Conservation (phyloP, 805 yeast species). For the Lipomyces starkeyi region DNA sequence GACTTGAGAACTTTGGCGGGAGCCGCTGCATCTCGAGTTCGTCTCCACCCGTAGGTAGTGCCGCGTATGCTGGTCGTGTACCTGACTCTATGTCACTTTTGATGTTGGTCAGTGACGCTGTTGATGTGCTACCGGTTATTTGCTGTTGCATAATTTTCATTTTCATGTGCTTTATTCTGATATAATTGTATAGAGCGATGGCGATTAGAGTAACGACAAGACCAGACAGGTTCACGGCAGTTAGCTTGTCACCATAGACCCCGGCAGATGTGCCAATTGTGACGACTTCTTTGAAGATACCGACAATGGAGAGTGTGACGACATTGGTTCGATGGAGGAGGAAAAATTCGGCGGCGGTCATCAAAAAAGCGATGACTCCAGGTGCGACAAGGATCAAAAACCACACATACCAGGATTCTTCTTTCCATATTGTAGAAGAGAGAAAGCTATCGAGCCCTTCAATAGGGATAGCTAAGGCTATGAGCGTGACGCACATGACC, state of each 20-base stretch:
- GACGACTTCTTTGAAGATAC: constrained; percentile 88
- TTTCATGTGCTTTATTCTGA: constrained; percentile 35
- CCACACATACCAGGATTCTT: constrained; percentile 63
- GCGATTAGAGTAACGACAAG: constrained; percentile 75
- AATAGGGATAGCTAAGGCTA: constrained; percentile 64
- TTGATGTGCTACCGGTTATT: background rate
- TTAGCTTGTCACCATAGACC: constrained; percentile 75
- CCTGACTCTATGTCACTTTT: background rate
- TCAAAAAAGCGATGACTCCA: constrained; percentile 83
- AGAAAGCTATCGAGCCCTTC: constrained; percentile 70
- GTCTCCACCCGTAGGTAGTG: background rate
- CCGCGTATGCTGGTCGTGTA: background rate
- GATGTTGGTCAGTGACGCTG: background rate
- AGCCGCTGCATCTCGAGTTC: constrained; percentile 11
- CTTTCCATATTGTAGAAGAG: constrained; percentile 65
- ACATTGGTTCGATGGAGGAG: constrained; percentile 82
- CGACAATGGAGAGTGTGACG: constrained; percentile 85
- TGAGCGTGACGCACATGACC: constrained; percentile 69
- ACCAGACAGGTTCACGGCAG: constrained; percentile 73
- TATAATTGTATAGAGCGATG: constrained; percentile 78
- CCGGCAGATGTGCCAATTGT: constrained; percentile 75
- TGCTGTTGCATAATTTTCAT: constrained; percentile 21
- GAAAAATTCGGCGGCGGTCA: constrained; percentile 68
- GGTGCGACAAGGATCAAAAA: constrained; percentile 71
- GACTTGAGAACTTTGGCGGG: background rate